Percentiles rank a stretch among this genome's conserved stretches.
Conservation (phyloP, 2,329 filamentous ascomycete species). For the Leptographium procerum region DNA sequence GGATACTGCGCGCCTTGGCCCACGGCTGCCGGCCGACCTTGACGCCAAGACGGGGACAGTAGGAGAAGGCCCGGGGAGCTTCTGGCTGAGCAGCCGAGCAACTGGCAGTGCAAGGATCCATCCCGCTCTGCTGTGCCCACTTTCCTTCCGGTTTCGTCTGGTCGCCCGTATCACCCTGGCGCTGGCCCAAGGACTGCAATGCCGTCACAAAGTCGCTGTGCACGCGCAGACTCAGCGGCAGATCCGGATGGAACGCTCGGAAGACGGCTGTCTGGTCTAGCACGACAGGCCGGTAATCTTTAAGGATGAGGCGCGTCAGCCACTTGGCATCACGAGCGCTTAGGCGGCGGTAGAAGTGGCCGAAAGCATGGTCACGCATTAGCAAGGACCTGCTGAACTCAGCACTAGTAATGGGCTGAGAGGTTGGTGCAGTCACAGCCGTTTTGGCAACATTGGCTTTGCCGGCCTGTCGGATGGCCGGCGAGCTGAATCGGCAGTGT, state of each 20-base stretch:
- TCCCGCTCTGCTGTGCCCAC: not conserved
- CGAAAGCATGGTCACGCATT: constrained; percentile 32
- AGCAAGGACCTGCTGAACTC: not conserved
- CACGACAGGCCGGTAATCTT: constrained; percentile 57
- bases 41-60: constrained; percentile 40
- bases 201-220: constrained; percentile 56
- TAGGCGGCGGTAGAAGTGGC: constrained; percentile 46
- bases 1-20: constrained; percentile 58
- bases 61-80: no score
- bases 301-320: constrained; percentile 71
- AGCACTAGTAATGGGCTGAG: not conserved
- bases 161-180: no score
- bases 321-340: constrained; percentile 69
- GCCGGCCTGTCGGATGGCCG: constrained; percentile 35
- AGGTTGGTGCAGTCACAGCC: not conserved
- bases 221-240: constrained; percentile 60
- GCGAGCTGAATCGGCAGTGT: constrained; percentile 58
- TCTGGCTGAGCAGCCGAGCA: not conserved
- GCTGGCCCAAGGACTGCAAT: constrained; percentile 9
- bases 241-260: constrained; percentile 51
- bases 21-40: constrained; percentile 56
- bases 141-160: no score
- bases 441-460: not conserved
- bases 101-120: not conserved
- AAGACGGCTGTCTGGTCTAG: constrained; percentile 48